These are phyloP conservation scores for Dothideomycetidae sp. DNA, from an alignment of 2,329 filamentous ascomycete genomes.

Conservation along the genomic window DNA sequence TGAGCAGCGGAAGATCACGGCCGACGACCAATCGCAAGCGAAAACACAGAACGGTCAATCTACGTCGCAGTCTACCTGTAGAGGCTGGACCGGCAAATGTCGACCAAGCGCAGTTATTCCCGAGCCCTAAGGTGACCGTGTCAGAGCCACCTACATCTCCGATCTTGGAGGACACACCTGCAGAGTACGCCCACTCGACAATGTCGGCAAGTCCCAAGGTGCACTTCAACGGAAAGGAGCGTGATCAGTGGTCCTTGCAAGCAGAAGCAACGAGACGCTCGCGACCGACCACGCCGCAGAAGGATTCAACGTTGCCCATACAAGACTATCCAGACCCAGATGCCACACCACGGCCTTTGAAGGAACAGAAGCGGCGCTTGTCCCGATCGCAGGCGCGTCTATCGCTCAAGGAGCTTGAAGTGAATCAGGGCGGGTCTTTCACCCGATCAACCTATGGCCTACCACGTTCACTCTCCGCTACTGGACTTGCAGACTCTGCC, in stretches of 20 bases:
- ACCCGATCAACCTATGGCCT: constrained; percentile 8
- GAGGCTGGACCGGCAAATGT: constrained; percentile 21
- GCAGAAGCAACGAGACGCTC: constrained; percentile 1
- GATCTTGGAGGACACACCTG: constrained; percentile 12
- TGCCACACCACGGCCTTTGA: constrained; percentile 16
- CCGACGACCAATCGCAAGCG: constrained; percentile 55
- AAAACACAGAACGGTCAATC: constrained; percentile 71
- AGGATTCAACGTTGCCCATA: constrained; percentile 1
- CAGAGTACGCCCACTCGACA: constrained; percentile 36
- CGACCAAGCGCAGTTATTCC: constrained; percentile 28
- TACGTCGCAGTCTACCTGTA: constrained; percentile 40
- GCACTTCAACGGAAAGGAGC: constrained; percentile 19
- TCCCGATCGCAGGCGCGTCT: constrained; percentile 6
- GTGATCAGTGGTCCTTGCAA: constrained; percentile 7
- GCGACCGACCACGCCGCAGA: constrained; percentile 6
- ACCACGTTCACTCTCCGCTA: constrained; percentile 13
- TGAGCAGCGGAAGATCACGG: constrained; percentile 47
- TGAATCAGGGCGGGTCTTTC: constrained; percentile 1
- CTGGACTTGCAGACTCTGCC: constrained; percentile 4
- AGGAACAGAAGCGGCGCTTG: constrained; percentile 6
- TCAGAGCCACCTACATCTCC: constrained; percentile 36
- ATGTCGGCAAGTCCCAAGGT: constrained; percentile 18
- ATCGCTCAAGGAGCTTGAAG: constrained; percentile 7
- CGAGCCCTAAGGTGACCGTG: constrained; percentile 39
- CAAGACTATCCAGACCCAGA: constrained; percentile 24